Base-by-base conservation (phyloP, 495 filamentous ascomycete species). In the Aspergillus heteromorphus region DNA sequence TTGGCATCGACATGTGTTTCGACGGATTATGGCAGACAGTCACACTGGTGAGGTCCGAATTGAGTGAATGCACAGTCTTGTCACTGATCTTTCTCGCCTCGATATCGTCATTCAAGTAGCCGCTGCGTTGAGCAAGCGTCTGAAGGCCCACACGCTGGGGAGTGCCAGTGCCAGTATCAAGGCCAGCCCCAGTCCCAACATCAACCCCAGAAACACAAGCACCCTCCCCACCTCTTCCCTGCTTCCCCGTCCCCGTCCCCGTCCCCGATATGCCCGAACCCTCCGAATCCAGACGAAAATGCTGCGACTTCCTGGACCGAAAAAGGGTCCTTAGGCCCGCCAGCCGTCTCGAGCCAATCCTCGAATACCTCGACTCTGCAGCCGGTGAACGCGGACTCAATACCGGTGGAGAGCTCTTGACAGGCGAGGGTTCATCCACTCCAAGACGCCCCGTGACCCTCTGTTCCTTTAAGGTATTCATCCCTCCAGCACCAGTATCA, bases 21-120 rank as follows among this genome's bases (percentile, higher is more conserved):
- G 67, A 67, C 7, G 67, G 63, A 49, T 60, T 61, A 30, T 55
- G 69, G 49, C 48, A 62, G 8, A 75, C 64, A n/a, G 72, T 75
- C 14, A 36, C 49, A 7, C 41, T 63, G 1, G 65, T 73, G 5
- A 53, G 45, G 6, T 59, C 57, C 8, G 73, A 74, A 19, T 66
- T 54, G n/a, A 61, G 60, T 21, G 71, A 73, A 16, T 49, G 42
- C 4, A 53, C 51, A 0, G 64, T 72, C 31, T 64, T 60, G 25
- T 61, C 56, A 45, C 73, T 69, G 34, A 66, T 59, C 34, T 64
- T 63, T 18, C 70, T 61, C 9, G 54, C 30, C 20, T 66, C 63
- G 7, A 42, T 14, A 16, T 38, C 34, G 1, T 49, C 52, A 38
- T 53, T 31, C n/a, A 47, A 6, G 0, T 43, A 34, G 16, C 45